Evolutionary conservation across 176 grass and related monocot species (phyloP).

Genomic region (Cenchrus americanus): DNA sequence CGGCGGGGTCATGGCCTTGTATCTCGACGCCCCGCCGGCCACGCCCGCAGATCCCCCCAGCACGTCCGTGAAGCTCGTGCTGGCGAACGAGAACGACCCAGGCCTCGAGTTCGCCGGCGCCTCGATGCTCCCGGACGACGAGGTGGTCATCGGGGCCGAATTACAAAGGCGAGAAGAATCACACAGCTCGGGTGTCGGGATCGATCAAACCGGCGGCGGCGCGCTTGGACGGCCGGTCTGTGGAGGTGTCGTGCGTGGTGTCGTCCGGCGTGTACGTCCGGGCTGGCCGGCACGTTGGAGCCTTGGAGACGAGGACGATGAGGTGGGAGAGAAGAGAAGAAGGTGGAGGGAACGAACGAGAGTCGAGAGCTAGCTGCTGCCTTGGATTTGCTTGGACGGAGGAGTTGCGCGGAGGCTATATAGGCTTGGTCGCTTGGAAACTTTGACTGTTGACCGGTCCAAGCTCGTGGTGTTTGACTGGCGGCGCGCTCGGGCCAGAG

Average conservation of each 20-base stretch:
- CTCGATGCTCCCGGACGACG: conserved; percentile 76
- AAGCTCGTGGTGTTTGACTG: conserved; percentile 90
- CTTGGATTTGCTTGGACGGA: conserved; percentile 47
- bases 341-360: background rate
- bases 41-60: conserved; percentile 21
- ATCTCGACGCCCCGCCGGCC: conserved; percentile 46
- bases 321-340: background rate
- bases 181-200: background rate
- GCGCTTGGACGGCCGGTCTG: background rate
- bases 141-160: conserved; percentile 59
- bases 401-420: conserved; percentile 49
- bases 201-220: conserved; percentile 13
- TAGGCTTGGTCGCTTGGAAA: conserved; percentile 47
- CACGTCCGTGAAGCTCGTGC: conserved; percentile 60
- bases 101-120: conserved; percentile 56
- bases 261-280: conserved; percentile 38
- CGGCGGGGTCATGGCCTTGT: conserved; percentile 65
- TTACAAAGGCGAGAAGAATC: background rate
- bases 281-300: background rate
- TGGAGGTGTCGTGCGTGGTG: background rate
- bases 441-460: conserved; percentile 89
- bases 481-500: conserved; percentile 34
- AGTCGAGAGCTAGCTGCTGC: background rate
- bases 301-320: background rate
- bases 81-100: conserved; percentile 53